Conservation (phyloP, 345 rosid species). For the Tarenaya hassleriana region DNA sequence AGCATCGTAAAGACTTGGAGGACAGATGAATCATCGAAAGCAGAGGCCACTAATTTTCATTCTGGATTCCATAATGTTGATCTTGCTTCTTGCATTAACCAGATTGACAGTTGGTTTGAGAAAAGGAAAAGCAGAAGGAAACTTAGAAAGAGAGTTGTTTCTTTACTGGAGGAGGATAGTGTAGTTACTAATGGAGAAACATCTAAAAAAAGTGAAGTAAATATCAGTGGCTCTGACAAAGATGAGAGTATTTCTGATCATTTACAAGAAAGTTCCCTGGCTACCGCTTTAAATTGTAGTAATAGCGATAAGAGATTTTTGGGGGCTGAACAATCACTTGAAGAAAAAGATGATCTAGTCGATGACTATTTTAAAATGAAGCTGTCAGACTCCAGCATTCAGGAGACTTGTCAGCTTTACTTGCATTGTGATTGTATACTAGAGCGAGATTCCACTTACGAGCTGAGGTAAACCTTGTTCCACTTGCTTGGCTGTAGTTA, state of each 20-base stretch:
- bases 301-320: slow-evolving; percentile 25
- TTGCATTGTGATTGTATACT: slow-evolving; percentile 60
- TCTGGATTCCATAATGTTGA: slow-evolving; percentile 35
- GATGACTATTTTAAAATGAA: slow-evolving; percentile 47
- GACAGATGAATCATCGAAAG: slow-evolving; percentile 27
- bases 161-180: slow-evolving; percentile 40
- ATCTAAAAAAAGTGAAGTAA: slow-evolving; percentile 33
- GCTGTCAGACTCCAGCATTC: slow-evolving; percentile 49
- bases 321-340: slow-evolving; percentile 27
- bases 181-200: slow-evolving; percentile 26
- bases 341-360: slow-evolving; percentile 43
- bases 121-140: slow-evolving; percentile 50
- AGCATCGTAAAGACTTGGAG: slow-evolving; percentile 26
- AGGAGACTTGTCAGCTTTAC: slow-evolving; percentile 54
- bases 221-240: slow-evolving; percentile 28
- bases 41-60: slow-evolving; percentile 24
- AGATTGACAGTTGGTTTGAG: slow-evolving; percentile 40
- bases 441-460: slow-evolving; percentile 49
- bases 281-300: slow-evolving; percentile 8
- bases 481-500: slow-evolving; percentile 6
- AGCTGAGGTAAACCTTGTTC: slow-evolving; percentile 44
- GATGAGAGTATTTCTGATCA: slow-evolving; percentile 20
- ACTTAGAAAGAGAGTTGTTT: slow-evolving; percentile 49
- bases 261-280: slow-evolving; percentile 23
- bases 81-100: slow-evolving; percentile 33